Evolutionary conservation across 1,284 basidiomycete genomes (phyloP).

Genomic region (Fomitopsis pinicola): DNA sequence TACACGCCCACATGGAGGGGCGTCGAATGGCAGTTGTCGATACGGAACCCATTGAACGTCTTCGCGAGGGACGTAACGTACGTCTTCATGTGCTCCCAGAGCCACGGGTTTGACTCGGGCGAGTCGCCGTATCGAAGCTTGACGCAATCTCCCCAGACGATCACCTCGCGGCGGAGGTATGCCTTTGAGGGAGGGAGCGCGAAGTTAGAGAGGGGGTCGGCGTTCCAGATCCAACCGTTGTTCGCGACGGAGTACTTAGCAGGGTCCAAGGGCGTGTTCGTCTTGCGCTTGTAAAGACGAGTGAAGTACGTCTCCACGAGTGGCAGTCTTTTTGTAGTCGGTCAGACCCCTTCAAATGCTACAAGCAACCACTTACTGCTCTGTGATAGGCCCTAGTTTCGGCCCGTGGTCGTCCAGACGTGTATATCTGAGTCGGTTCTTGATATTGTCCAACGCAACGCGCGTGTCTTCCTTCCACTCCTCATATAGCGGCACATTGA

Average conservation of each 20-base stretch:
- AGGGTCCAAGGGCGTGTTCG: conserved; percentile 58
- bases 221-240: conserved; percentile 99
- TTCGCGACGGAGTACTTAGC: conserved; percentile 83
- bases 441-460: conserved; percentile 70
- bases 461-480: conserved; percentile 84
- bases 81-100: conserved; percentile 91
- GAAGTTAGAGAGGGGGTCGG: conserved; percentile 93
- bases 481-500: conserved; percentile 85
- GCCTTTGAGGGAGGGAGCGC: conserved; percentile 94
- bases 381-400: conserved; percentile 77
- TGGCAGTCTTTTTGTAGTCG: conserved; percentile 65
- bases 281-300: conserved; percentile 46
- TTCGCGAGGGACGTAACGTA: conserved; percentile 81
- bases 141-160: conserved; percentile 97
- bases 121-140: conserved; percentile 89
- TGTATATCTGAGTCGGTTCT: conserved; percentile 75
- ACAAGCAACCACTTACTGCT: conserved; percentile 44
- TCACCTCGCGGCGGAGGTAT: conserved; percentile 93
- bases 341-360: conserved; percentile 3
- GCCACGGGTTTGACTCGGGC: conserved; percentile 84
- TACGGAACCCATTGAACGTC: conserved; percentile 91
- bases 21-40: conserved; percentile 98
- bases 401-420: conserved; percentile 82
- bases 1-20: conserved; percentile 90
- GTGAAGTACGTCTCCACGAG: conserved; percentile 91